Evolutionary conservation across 345 rosid genomes (phyloP), one percentile per base, ranked within the genome.

Genomic region (Eucalyptus urophylla): DNA sequence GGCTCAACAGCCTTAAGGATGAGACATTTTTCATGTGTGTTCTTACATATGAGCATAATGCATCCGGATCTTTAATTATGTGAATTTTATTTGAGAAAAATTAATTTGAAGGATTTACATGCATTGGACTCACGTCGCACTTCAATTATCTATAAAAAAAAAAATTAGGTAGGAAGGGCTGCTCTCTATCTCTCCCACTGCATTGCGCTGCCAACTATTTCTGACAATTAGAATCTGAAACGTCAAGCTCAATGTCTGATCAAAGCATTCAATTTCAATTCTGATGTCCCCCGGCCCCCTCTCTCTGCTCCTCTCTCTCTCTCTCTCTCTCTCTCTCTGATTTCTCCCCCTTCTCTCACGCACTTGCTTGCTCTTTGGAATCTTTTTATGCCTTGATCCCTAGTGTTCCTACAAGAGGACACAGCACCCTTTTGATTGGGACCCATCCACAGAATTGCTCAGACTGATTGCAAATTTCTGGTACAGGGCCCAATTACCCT

Each of bases 221-320:
- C 94, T 94, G 95, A 94, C 94, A 95, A 7, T 49, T 87, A 94
- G 97, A 95, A 95, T 95, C 95, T 92, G 96, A 95, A 93, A 93
- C 93, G 95, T 95, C 97, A 92, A 92, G 80, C 86, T 93, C 94
- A 95, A 86, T 89, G 93, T 89, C 92, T 91, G 90, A 24, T 33
- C 16, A 81, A 14, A 14, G 92, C 92, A 89, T 92, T 91, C 87
- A 92, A 65, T 90, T 88, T 31, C 83, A 81, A 76, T 87, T 86
- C 45, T 62, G 60, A 54, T 83, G 27, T 37, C n/a, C 56, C 69
- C 21, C n/a, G 58, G 58, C 53, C 33, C 87, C 25, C 80, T 56
- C 60, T 67, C 58, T 83, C 88, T 81, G 4, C 21, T 16, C 21
- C 53, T 50, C 53, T 67, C 6, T 47, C 43, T 43, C 87, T 37